Percentiles rank a stretch among this genome's conserved stretches.
Evolutionary conservation across 164 flowering plant species (phyloP).

Genomic region (Annona squamosa): DNA sequence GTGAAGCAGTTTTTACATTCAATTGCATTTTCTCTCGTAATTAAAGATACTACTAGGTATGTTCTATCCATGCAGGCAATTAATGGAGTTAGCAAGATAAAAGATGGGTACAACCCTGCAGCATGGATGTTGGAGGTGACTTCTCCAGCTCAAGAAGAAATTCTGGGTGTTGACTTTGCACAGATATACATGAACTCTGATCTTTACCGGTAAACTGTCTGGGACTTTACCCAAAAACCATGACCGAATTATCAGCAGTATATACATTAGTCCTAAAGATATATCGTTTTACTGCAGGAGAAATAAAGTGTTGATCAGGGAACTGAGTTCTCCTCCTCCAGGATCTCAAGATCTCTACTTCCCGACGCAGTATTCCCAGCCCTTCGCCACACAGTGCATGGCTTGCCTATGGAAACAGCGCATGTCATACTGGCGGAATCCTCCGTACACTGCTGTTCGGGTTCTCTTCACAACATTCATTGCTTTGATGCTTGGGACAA

Average conservation of each 20-base stretch:
- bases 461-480: constrained; percentile 30
- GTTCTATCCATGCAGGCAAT: constrained; percentile 20
- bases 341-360: constrained; percentile 31
- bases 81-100: constrained; percentile 22
- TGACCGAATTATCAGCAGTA: neutral
- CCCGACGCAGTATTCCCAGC: constrained; percentile 38
- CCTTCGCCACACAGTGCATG: constrained; percentile 28
- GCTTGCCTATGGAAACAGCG: constrained; percentile 67
- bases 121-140: constrained; percentile 35
- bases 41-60: neutral
- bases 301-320: constrained; percentile 26
- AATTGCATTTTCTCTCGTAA: neutral
- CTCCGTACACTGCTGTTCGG: constrained; percentile 42
- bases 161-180: constrained; percentile 22
- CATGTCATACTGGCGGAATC: constrained; percentile 64
- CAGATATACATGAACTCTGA: constrained; percentile 23
- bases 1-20: too few species aligned
- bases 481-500: constrained; percentile 38
- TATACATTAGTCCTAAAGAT: too few species aligned
- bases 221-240: neutral
- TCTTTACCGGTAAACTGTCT: constrained; percentile 8
- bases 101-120: constrained; percentile 29
- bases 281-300: constrained; percentile 19
- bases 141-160: constrained; percentile 19
- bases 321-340: constrained; percentile 28